A percentile compares a stretch with the other conserved stretches of the same genome.
These are phyloP conservation scores for Saccharomycopsis schoenii DNA, from an alignment of 805 yeast genomes.

Conservation along the genomic window DNA sequence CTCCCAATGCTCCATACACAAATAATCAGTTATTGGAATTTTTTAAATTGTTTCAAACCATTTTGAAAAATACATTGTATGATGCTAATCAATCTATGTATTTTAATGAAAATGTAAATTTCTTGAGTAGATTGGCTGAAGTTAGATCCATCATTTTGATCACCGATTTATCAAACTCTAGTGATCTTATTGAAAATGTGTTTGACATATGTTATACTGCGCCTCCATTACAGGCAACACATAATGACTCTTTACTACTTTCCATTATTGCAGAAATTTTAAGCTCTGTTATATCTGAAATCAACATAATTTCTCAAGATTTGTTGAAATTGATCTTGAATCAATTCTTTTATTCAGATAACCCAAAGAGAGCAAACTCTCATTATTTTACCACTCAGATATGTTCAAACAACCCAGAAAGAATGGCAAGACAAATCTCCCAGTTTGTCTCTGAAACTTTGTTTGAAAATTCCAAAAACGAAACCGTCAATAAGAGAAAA, in stretches of 20 bases:
- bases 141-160: conserved; percentile 65
- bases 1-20: conserved; percentile 86
- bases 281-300: conserved; percentile 64
- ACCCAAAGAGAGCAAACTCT: conserved; percentile 41
- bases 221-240: conserved; percentile 22
- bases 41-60: conserved; percentile 56
- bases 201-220: conserved; percentile 57
- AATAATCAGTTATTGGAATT: conserved; percentile 51
- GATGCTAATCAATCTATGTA: conserved; percentile 48
- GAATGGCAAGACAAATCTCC: conserved; percentile 66
- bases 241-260: conserved; percentile 44
- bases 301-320: conserved; percentile 49
- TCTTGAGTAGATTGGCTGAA: conserved; percentile 62
- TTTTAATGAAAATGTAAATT: conserved; percentile 50
- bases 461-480: conserved; percentile 35
- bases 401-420: conserved; percentile 60
- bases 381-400: conserved; percentile 45
- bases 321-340: conserved; percentile 58
- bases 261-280: conserved; percentile 61
- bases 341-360: conserved; percentile 37
- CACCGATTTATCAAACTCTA: conserved; percentile 62
- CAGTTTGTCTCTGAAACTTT: conserved; percentile 72
- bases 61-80: conserved; percentile 43
- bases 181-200: conserved; percentile 39
- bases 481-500: conserved; percentile 8